phyloP scores from a whole-genome alignment of 805 yeast species.

The Metschnikowia matae region DNA sequence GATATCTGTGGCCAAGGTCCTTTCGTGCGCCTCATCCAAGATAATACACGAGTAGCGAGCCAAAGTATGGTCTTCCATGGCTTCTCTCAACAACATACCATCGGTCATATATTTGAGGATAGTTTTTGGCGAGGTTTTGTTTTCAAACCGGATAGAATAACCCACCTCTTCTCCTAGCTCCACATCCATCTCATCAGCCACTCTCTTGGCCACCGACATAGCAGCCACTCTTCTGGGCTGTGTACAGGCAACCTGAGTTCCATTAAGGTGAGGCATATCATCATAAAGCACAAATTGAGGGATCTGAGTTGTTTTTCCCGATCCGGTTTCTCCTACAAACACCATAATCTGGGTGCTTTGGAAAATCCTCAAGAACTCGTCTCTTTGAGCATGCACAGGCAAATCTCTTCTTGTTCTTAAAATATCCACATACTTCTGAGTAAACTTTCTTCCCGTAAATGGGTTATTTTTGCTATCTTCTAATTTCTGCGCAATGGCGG shows the following conservation, averaged over 20 bases:
- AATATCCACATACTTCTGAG: slow-evolving; percentile 71
- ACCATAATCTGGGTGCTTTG: slow-evolving; percentile 93
- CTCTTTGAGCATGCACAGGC: slow-evolving; percentile 93
- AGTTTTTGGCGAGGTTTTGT: slow-evolving; percentile 75
- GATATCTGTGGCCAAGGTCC: slow-evolving; percentile 94
- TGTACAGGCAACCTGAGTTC: slow-evolving; percentile 90
- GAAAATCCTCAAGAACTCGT: slow-evolving; percentile 78
- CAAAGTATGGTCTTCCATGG: slow-evolving; percentile 91
- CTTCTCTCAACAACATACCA: slow-evolving; percentile 96
- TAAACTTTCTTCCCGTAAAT: slow-evolving; percentile 65
- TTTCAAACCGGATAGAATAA: slow-evolving; percentile 90
- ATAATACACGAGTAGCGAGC: slow-evolving; percentile 82
- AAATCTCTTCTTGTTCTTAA: slow-evolving; percentile 74
- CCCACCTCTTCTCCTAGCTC: slow-evolving; percentile 92
- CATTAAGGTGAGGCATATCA: slow-evolving; percentile 83
- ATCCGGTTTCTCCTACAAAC: slow-evolving; percentile 98
- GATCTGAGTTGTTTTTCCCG: slow-evolving; percentile 97
- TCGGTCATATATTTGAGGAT: slow-evolving; percentile 95
- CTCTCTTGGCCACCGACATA: slow-evolving; percentile 96
- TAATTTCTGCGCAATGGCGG: slow-evolving; percentile 53
- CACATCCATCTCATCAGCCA: slow-evolving; percentile 96
- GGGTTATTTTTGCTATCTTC: slow-evolving; percentile 66
- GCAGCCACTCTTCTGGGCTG: slow-evolving; percentile 98
- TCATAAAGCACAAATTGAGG: slow-evolving; percentile 94
- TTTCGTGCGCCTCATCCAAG: slow-evolving; percentile 96